A percentile compares a stretch with the other conserved stretches of the same genome.
Evolutionary conservation across 139 green algal species (phyloP).

Genomic region (Trebouxia sp.): DNA sequence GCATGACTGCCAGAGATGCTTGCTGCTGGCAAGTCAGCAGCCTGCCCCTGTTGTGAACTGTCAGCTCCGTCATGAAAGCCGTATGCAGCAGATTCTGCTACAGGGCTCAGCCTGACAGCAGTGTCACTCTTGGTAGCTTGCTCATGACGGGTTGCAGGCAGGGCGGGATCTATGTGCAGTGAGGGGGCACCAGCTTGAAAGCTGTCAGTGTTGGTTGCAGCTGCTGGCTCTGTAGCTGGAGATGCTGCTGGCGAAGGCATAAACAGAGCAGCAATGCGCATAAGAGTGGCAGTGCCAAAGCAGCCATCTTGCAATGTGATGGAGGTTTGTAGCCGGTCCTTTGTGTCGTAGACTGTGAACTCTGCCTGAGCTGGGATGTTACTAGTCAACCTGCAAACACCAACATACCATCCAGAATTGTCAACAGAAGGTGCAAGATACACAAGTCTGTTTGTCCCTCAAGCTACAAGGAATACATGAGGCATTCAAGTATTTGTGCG

Average conservation of each 20-base stretch:
- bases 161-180: too few relatives aligned
- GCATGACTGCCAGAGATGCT: background rate
- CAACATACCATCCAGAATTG: conserved; percentile 37
- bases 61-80: too few relatives aligned
- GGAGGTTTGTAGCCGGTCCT: conserved; percentile 14
- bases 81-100: background rate
- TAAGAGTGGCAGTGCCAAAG: conserved; percentile 45
- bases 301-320: conserved; percentile 45
- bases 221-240: background rate
- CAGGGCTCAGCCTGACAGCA: background rate
- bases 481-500: too few relatives aligned
- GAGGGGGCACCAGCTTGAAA: too few relatives aligned
- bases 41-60: too few relatives aligned
- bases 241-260: background rate
- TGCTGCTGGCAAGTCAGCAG: background rate
- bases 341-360: conserved; percentile 13
- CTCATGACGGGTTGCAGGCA: too few relatives aligned
- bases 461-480: too few relatives aligned
- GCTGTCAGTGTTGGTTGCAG: background rate
- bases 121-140: too few relatives aligned
- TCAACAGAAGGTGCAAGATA: too few relatives aligned
- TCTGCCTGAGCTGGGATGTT: background rate
- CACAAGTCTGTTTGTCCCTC: too few relatives aligned
- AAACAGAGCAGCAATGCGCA: conserved; percentile 47
- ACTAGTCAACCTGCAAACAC: conserved; percentile 47